Evolutionary conservation across 371 early-diverging fungal genomes (phyloP), one percentile per base, ranked within the genome.

Genomic region (Funneliformis caledonium): DNA sequence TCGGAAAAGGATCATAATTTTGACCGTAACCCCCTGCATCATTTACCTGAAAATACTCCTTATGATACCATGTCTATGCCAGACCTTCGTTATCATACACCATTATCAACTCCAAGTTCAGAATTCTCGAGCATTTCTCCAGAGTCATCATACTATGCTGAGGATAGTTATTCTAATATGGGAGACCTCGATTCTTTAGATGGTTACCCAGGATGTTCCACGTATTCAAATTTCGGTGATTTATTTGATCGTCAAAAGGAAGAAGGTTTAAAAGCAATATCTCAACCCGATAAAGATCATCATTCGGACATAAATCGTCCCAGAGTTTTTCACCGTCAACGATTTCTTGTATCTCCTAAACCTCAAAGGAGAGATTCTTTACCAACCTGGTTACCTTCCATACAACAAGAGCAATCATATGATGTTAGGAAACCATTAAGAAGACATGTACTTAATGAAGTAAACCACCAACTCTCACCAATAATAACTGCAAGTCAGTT

Each of bases 341-440:
- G 47, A 31, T 33, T 83, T 11, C 78, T 82, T 4, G 80, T 82
- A 19, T 33, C 83, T 26, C 70, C 65, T 14, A 67, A 83, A 42
- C 68, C 75, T 56, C 78, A 83, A 62, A 84, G 84, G 68, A 83
- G 84, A 43, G 82, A 83, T 31, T 84, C 85, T 11, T 83, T 83
- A 31, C 84, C 86, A 19, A 79, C 82, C 14, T 81, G 85, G 48
- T 85, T 85, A 62, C 83, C 82, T 59, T 85, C 85, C 4, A 74
- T 84, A 7, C 81, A 72, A 45, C 43, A 78, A 12, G 78, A 79
- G 26, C 31, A 80, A 62, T 77, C 81, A 19, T 37, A 69, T 19
- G 37, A 37, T 69, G 47, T 64, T 50, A 31, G 56, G 50, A 81
- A 19, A 77, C 31, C 64, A 43, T 47, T 64, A 45, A 78, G 79